phyloP scores from a whole-genome alignment of 2,329 filamentous ascomycete genomes.

The Didymella arachidicola region DNA sequence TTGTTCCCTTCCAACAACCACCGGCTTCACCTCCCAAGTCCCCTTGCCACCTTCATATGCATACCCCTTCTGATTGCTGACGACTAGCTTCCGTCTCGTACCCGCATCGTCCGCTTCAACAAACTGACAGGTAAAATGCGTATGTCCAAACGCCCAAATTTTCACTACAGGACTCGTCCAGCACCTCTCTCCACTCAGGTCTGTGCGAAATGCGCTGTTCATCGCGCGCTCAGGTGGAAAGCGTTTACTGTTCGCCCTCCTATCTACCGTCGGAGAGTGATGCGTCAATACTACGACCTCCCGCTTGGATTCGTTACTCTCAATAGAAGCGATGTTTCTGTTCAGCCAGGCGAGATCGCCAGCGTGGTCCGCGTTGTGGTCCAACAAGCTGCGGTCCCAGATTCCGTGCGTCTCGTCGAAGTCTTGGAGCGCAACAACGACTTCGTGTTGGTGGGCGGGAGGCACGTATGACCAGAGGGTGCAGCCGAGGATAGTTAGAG shows the following conservation, averaged over 20 bases:
- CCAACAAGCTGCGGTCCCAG: constrained; percentile 1
- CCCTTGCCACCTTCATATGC: constrained; percentile 1
- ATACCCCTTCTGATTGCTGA: constrained; percentile 24
- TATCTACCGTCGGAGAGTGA: constrained; percentile 7
- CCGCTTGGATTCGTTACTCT: not conserved
- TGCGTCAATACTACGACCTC: constrained; percentile 11
- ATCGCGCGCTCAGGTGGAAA: constrained; percentile 8
- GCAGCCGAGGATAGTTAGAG: constrained; percentile 18
- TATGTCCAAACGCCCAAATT: constrained; percentile 12
- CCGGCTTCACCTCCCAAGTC: not conserved
- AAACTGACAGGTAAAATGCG: constrained; percentile 17
- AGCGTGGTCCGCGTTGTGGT: constrained; percentile 14
- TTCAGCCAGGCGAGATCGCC: constrained; percentile 15
- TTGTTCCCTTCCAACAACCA: constrained; percentile 10
- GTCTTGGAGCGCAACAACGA: constrained; percentile 5
- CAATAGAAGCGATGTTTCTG: not conserved
- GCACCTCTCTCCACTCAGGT: constrained; percentile 11
- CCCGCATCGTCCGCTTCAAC: not conserved
- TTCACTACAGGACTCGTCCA: constrained; percentile 10
- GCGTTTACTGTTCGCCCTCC: constrained; percentile 2
- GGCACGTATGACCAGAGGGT: constrained; percentile 20
- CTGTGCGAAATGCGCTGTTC: constrained; percentile 9
- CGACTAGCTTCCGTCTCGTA: constrained; percentile 13
- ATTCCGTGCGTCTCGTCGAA: not conserved
- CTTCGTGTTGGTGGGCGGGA: constrained; percentile 1